Base-by-base conservation (phyloP, 2,329 filamentous ascomycete genomes). In the Epicoccum nigrum region DNA sequence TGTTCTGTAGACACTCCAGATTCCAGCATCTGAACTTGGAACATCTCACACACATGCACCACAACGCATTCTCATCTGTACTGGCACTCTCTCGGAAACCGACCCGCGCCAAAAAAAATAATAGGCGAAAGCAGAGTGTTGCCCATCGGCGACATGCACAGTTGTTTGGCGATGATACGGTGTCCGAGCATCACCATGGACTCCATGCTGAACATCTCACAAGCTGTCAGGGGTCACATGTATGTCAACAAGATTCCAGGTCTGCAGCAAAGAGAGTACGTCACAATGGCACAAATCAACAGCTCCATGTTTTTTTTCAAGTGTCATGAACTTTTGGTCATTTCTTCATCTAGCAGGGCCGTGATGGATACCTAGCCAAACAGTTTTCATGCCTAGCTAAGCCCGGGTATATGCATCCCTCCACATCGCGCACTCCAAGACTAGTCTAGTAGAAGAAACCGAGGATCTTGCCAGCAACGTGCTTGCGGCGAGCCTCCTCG, bases 381-480 rank as follows among this genome's bases (percentile, higher is more conserved):
- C 61, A 47, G 58, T 35, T 41, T 23, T 55, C 45, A 37, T 55
- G 60, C 45, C 54, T 55, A 60, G 41, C 60, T 63, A 63, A 59
- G 55, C 45, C 60, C 58, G 59, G 65, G 65, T 68, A 68, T 69
- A 64, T 64, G 55, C 53, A 60, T 62, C 58, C 65, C 61, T 59
- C 59, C 54, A 54, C 58, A 61, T 55, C 52, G 28, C 43, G 45
- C 35, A 42, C 47, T 56, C 50, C 49, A 53, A 51, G 45, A 52
- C 49, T 52, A 62, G 51, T 51, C 78, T 94, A 97, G 86, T 97
- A 97, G 86, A 97, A 97, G 88, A 97, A 99, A 73, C 94, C 94
- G 72, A 97, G 90, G 81, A 99, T 90, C 88, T 99, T 99, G 82
- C 94, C 94, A 70, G 93, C 87, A 76, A 97, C 94, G 84, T 99